A percentile compares a stretch with the other conserved stretches of the same genome.
phyloP scores from a whole-genome alignment of 2,329 filamentous ascomycete species.

The Pezicula carpinea region DNA sequence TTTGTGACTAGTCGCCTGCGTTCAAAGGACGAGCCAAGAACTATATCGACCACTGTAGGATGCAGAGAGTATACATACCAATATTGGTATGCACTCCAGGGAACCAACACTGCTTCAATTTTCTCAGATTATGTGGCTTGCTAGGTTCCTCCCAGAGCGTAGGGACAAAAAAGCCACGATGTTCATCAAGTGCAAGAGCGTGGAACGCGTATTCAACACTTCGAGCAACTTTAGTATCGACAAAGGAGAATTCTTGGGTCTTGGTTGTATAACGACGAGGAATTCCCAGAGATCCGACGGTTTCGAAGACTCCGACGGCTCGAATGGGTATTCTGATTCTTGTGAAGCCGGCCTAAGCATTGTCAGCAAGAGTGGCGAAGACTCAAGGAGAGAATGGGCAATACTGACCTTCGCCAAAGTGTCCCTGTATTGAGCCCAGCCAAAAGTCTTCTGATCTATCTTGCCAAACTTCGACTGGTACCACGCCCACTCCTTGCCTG shows the following conservation, averaged over 20 bases:
- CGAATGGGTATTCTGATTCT: conserved; percentile 30
- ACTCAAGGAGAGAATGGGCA: not conserved
- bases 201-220: conserved; percentile 44
- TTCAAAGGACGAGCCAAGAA: too few relatives aligned
- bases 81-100: conserved; percentile 42
- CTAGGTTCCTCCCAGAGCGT: conserved; percentile 31
- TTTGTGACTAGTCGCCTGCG: too few relatives aligned
- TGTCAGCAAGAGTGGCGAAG: conserved; percentile 3
- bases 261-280: conserved; percentile 14
- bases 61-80: conserved; percentile 20
- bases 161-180: conserved; percentile 33
- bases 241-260: conserved; percentile 32
- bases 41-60: too few relatives aligned
- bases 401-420: conserved; percentile 16
- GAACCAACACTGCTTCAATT: conserved; percentile 40
- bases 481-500: conserved; percentile 14
- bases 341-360: conserved; percentile 12
- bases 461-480: conserved; percentile 13
- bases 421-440: conserved; percentile 14
- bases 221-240: conserved; percentile 36
- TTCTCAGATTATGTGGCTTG: conserved; percentile 13
- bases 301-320: conserved; percentile 45
- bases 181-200: conserved; percentile 43
- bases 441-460: conserved; percentile 10
- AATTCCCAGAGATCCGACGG: conserved; percentile 32